phyloP scores from a whole-genome alignment of 1,139 yeast genomes.

The Fermentozyma sake region DNA sequence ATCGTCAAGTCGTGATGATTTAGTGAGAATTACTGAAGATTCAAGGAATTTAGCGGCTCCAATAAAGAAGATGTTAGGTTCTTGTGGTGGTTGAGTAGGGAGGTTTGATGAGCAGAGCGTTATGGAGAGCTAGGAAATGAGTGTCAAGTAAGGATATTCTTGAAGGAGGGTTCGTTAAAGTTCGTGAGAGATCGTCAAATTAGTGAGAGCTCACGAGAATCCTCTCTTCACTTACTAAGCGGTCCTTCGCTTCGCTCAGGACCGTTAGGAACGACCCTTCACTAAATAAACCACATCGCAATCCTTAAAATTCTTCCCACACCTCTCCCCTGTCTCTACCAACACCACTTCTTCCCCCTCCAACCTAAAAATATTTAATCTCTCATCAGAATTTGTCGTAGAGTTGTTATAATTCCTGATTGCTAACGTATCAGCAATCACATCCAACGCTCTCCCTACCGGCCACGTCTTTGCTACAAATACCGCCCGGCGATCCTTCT shows the following conservation, averaged over 20 bases:
- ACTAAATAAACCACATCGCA: constrained; percentile 55
- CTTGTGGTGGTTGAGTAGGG: no score
- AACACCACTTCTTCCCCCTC: constrained; percentile 22
- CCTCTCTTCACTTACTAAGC: no score
- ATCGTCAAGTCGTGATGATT: no score
- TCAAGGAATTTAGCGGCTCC: no score
- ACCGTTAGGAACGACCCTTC: constrained; percentile 34
- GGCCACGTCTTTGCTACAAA: constrained; percentile 65
- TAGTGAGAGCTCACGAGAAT: no score
- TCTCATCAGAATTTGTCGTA: constrained; percentile 37
- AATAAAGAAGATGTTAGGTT: no score
- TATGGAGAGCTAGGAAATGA: no score
- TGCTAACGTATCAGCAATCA: constrained; percentile 50
- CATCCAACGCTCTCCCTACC: constrained; percentile 74
- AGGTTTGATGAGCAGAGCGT: no score
- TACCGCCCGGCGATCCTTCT: constrained; percentile 33
- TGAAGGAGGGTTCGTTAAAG: no score
- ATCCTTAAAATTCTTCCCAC: constrained; percentile 37
- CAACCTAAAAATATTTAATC: constrained; percentile 42
- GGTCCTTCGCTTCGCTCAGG: neutral
- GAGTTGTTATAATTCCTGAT: constrained; percentile 56
- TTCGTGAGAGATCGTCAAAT: no score
- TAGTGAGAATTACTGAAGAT: no score
- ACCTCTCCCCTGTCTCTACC: constrained; percentile 36
- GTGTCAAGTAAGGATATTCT: no score